Conservation (phyloP, 225 moss, liverwort and hornwort genomes). For the Polytrichum commune region DNA sequence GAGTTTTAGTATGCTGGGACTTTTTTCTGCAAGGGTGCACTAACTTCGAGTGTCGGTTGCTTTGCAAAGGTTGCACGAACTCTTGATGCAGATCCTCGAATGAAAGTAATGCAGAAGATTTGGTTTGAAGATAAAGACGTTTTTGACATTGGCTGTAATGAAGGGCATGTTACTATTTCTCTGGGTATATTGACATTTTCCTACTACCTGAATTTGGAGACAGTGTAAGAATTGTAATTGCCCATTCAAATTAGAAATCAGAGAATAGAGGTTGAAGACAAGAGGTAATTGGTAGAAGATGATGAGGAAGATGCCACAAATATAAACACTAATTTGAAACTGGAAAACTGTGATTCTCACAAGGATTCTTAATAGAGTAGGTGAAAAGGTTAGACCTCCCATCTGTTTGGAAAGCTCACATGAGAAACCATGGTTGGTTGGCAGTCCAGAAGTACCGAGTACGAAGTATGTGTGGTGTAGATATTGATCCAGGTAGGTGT, state of each 20-base stretch:
- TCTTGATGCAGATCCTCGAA: conserved; percentile 72
- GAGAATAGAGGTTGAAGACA: too few species aligned
- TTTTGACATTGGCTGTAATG: too few species aligned
- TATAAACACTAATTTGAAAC: too few species aligned
- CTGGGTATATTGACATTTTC: conserved; percentile 42
- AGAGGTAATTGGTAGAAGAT: too few species aligned
- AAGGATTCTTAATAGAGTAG: too few species aligned
- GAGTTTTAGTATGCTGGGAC: background rate
- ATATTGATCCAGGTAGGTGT: conserved; percentile 73
- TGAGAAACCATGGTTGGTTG: background rate
- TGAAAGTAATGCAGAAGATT: conserved; percentile 51
- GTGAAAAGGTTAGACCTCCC: too few species aligned
- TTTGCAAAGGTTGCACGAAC: conserved; percentile 55
- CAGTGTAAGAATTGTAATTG: too few species aligned
- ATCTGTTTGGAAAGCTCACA: too few species aligned
- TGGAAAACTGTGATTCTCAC: too few species aligned
- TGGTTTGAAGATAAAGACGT: conserved; percentile 88
- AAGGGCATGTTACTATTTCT: conserved; percentile 38
- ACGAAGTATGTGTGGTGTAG: conserved; percentile 80
- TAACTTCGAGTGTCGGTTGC: background rate
- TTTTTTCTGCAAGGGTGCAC: background rate
- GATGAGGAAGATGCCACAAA: too few species aligned
- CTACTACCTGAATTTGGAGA: background rate
- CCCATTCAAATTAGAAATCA: too few species aligned
- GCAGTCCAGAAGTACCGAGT: conserved; percentile 81